phyloP scores from a whole-genome alignment of 2,329 filamentous ascomycete genomes.

The Botrytis paeoniae region DNA sequence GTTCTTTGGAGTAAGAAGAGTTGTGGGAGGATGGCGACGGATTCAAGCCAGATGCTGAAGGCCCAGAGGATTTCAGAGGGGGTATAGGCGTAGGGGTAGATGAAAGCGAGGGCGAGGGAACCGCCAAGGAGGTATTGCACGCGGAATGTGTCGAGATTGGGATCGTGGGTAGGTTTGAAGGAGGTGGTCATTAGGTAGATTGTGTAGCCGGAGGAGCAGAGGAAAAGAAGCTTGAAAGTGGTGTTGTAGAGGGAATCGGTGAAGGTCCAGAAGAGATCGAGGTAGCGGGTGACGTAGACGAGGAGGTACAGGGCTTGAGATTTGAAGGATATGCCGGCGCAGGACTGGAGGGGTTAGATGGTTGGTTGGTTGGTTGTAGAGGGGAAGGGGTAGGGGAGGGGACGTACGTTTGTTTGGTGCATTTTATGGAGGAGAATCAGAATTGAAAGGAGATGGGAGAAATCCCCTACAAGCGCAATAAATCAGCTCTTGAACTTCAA shows the following conservation, averaged over 20 bases:
- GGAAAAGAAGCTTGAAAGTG: conserved; percentile 93
- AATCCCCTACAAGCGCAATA: conserved; percentile 62
- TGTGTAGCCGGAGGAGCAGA: conserved; percentile 84
- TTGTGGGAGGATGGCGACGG: conserved; percentile 93
- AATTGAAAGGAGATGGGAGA: conserved; percentile 93
- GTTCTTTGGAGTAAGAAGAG: conserved; percentile 98
- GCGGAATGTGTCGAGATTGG: conserved; percentile 95
- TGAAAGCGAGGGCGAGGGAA: conserved; percentile 71
- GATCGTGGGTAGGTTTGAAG: conserved; percentile 96
- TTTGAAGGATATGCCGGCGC: conserved; percentile 97
- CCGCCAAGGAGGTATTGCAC: conserved; percentile 89
- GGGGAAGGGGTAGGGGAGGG: neutral
- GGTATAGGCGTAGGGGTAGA: conserved; percentile 84
- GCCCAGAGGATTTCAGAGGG: conserved; percentile 89
- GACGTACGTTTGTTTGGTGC: conserved; percentile 78
- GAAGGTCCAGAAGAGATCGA: conserved; percentile 85
- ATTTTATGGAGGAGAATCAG: conserved; percentile 96
- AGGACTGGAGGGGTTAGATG: conserved; percentile 40
- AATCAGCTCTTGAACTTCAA: conserved; percentile 12
- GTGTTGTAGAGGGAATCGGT: conserved; percentile 78
- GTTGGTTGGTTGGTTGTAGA: conserved; percentile 21
- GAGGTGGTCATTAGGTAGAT: conserved; percentile 97
- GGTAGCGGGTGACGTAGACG: conserved; percentile 90
- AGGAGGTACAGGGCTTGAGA: conserved; percentile 93
- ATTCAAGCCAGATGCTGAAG: conserved; percentile 97